Conservation (phyloP, 1,139 yeast genomes). For the Candida albicans region DNA sequence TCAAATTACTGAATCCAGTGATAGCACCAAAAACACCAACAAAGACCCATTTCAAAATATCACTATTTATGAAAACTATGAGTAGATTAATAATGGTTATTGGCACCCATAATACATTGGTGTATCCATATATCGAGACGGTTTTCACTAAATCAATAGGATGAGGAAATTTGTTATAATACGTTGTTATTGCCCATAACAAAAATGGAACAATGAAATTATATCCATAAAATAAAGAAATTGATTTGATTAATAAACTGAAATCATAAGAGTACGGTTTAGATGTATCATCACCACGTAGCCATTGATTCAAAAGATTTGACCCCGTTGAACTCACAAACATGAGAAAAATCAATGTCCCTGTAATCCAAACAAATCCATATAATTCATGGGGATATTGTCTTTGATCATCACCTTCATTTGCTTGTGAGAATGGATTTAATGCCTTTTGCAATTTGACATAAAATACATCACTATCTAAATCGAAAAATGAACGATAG, state of each 20-base stretch:
- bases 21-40: conserved; percentile 46
- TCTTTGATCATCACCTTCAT: conserved; percentile 28
- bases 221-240: conserved; percentile 70
- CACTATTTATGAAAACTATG: conserved; percentile 27
- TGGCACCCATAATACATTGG: conserved; percentile 78
- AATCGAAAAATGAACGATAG: conserved; percentile 61
- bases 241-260: conserved; percentile 62
- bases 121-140: conserved; percentile 72
- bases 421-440: conserved; percentile 40
- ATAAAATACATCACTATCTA: conserved; percentile 61
- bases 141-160: conserved; percentile 41
- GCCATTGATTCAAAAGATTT: conserved; percentile 47
- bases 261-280: conserved; percentile 58
- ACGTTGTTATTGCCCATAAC: conserved; percentile 49
- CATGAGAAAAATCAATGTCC: conserved; percentile 68
- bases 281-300: conserved; percentile 34
- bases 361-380: conserved; percentile 85
- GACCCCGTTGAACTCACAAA: conserved; percentile 71
- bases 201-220: conserved; percentile 60
- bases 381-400: conserved; percentile 60
- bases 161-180: conserved; percentile 43
- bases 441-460: conserved; percentile 41
- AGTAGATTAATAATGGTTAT: conserved; percentile 60
- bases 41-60: conserved; percentile 46
- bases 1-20: conserved; percentile 49